Base-by-base conservation (phyloP, 352 stramenopile species). In the Phytopythium boreale region DNA sequence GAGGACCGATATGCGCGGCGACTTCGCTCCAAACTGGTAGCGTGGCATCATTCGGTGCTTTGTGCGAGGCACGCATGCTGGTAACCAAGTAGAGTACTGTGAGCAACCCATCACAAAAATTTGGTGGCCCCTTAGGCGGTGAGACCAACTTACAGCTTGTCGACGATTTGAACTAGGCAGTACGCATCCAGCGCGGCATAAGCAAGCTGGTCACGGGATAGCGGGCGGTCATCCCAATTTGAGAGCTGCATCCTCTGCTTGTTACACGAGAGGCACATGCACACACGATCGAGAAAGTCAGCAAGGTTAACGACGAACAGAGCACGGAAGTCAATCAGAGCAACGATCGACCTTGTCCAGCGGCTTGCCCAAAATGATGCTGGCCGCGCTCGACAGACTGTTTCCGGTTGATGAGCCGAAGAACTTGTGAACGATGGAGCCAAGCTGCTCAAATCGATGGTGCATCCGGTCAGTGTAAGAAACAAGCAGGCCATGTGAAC, bases 101-200 rank as follows among this genome's bases (percentile, higher is more conserved):
- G 11, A 43, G 14, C 59, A 22, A 63, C 56, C 57, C 27, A 39
- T 24, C 31, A 19, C 31, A 60, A 52, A n/a, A 34, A 15, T 24
- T 2, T 22, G 57, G 5, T 46, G 19, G 12, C 11, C 24, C 34
- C 31, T 26, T 43, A 34, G 2, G 17, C 24, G 8, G 34, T 14
- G 34, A 14, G 10, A 15, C 3, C 56, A 51, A 64, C 79, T 67
- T 68, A 88, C 77, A 89, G 74, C 22, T 72, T 72, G 20, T 74
- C n/a, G 24, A 71, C 59, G 36, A 90, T 87, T 62, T 83, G 71
- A 19, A 89, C 63, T 10, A 92, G 69, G 34, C 78, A 88, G 43
- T 69, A 77, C 0, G 84, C 84, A 60, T 92, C 84, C 27, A 92
- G 61, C 8, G 84, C 81, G 24, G 84, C 81, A 36, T 92, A 92